Conservation (phyloP, 2,329 filamentous ascomycete genomes). For the Pseudophaeomoniella oleicola region DNA sequence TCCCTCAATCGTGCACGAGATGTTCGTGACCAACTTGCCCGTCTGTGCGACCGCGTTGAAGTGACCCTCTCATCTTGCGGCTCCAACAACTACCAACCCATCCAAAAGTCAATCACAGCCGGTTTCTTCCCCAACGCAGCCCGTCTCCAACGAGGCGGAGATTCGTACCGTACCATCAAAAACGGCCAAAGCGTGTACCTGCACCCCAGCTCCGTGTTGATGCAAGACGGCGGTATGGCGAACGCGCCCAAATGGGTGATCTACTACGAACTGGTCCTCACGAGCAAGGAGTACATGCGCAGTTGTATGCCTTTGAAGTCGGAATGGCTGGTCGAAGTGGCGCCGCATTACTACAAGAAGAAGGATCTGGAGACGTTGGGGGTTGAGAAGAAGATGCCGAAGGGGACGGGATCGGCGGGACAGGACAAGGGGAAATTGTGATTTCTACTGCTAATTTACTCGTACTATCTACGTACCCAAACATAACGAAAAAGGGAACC, state of each 20-base stretch:
- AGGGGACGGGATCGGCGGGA: constrained; percentile 39
- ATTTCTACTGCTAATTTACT: no score
- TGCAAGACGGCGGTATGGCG: constrained; percentile 30
- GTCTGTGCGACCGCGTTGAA: constrained; percentile 87
- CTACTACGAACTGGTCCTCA: constrained; percentile 78
- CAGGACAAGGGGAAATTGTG: no score
- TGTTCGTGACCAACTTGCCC: constrained; percentile 80
- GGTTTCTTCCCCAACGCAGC: constrained; percentile 94
- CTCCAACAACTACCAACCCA: constrained; percentile 53
- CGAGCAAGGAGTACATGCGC: constrained; percentile 88
- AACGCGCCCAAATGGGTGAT: constrained; percentile 70
- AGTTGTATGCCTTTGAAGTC: constrained; percentile 72
- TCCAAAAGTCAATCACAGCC: constrained; percentile 75
- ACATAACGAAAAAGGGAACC: no score
- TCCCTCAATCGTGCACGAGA: constrained; percentile 80
- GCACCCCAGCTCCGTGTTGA: constrained; percentile 76
- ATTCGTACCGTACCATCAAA: constrained; percentile 84
- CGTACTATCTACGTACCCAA: no score
- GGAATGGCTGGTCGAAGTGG: constrained; percentile 75
- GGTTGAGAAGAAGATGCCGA: constrained; percentile 59
- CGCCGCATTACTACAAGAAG: constrained; percentile 89
- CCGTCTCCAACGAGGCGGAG: constrained; percentile 65
- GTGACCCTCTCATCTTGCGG: constrained; percentile 55
- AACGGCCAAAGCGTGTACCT: constrained; percentile 77
- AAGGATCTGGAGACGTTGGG: constrained; percentile 74